phyloP scores from a whole-genome alignment of 768 basidiomycete species.

The Termitomyces sp. region DNA sequence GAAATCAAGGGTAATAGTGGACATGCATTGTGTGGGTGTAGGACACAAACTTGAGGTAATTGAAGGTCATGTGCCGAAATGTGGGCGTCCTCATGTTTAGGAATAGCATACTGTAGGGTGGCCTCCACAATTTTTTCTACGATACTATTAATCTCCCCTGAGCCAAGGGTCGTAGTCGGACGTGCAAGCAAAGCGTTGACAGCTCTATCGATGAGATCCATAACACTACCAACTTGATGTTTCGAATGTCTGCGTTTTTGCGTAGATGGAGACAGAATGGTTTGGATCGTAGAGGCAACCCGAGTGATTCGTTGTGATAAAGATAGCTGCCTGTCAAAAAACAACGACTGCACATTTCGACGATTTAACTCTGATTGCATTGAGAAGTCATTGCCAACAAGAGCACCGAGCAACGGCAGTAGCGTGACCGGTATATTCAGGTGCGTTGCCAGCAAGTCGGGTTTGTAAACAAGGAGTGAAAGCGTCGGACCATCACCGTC shows the following conservation, averaged over 20 bases:
- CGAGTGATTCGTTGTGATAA: conserved; percentile 63
- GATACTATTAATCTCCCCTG: conserved; percentile 63
- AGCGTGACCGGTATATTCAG: conserved; percentile 66
- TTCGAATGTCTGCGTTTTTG: conserved; percentile 45
- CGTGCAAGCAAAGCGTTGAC: conserved; percentile 56
- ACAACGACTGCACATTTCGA: conserved; percentile 53
- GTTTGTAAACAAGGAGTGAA: conserved; percentile 57
- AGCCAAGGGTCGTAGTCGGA: conserved; percentile 42
- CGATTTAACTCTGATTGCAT: conserved; percentile 44
- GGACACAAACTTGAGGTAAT: conserved; percentile 54
- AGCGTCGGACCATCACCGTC: conserved; percentile 42
- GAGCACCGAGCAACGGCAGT: conserved; percentile 72
- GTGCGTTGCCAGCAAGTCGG: conserved; percentile 57
- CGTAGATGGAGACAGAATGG: conserved; percentile 48
- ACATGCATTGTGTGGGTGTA: conserved; percentile 59
- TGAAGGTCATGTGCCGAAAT: conserved; percentile 34
- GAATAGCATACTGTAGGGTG: conserved; percentile 75
- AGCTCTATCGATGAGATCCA: conserved; percentile 73
- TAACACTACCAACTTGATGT: conserved; percentile 61
- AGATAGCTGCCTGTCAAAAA: conserved; percentile 63
- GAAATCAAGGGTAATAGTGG: conserved; percentile 53
- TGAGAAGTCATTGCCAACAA: conserved; percentile 81
- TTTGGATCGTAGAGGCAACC: conserved; percentile 54
- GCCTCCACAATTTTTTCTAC: conserved; percentile 70
- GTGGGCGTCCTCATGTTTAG: conserved; percentile 45